Percentiles rank a stretch among this genome's conserved stretches.
phyloP scores from a whole-genome alignment of 768 basidiomycete species.

The Pleurotus pulmonarius region DNA sequence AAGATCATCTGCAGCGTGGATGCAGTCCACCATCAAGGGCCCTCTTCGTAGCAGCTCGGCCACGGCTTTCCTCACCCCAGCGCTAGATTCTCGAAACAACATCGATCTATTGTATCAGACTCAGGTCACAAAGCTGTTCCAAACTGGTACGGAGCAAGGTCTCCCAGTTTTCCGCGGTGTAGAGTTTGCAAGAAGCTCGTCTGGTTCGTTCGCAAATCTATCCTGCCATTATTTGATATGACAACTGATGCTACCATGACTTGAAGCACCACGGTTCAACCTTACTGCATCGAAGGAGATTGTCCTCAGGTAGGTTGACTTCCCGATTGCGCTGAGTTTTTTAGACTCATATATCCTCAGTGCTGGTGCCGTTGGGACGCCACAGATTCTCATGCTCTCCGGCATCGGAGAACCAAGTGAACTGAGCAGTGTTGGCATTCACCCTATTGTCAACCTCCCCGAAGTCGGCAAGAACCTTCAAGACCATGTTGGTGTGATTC shows the following conservation, averaged over 20 bases:
- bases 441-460: slow-evolving; percentile 15
- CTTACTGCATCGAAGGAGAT: slow-evolving; percentile 18
- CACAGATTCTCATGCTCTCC: slow-evolving; percentile 20
- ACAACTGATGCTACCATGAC: background rate
- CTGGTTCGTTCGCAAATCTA: background rate
- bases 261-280: background rate
- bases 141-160: slow-evolving; percentile 7
- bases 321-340: no score
- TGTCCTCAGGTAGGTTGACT: slow-evolving; percentile 12
- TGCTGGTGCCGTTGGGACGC: slow-evolving; percentile 24
- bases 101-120: slow-evolving; percentile 31
- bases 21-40: slow-evolving; percentile 25
- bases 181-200: slow-evolving; percentile 13
- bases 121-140: slow-evolving; percentile 24
- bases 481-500: slow-evolving; percentile 15
- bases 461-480: slow-evolving; percentile 23
- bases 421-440: slow-evolving; percentile 11
- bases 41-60: slow-evolving; percentile 33
- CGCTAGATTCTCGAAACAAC: slow-evolving; percentile 25
- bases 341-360: background rate
- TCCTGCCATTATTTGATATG: background rate
- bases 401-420: slow-evolving; percentile 19
- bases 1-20: slow-evolving; percentile 20
- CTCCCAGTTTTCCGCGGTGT: slow-evolving; percentile 17
- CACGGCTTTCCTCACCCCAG: slow-evolving; percentile 27